Conservation (phyloP, 805 yeast genomes). For the Monosporozyma solicola region DNA sequence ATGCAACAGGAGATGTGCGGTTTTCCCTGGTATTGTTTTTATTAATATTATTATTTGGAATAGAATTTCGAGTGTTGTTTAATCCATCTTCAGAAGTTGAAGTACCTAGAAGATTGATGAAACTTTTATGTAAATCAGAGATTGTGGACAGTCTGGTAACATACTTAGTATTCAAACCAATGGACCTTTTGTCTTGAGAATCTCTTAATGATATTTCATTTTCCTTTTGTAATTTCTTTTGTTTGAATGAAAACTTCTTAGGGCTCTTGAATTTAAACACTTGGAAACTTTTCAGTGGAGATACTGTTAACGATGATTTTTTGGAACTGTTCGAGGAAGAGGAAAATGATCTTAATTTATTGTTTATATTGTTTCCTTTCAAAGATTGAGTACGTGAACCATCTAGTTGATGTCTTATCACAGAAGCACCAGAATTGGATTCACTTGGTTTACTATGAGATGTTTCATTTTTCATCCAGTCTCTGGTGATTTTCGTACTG, state of each 20-base stretch:
- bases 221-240: not conserved
- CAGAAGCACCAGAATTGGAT: slow-evolving; percentile 23
- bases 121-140: slow-evolving; percentile 23
- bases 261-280: slow-evolving; percentile 1
- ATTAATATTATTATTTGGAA: not conserved
- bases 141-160: slow-evolving; percentile 26
- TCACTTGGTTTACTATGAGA: not conserved
- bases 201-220: not conserved
- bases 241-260: not conserved
- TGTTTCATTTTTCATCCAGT: slow-evolving; percentile 9
- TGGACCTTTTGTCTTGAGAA: not conserved
- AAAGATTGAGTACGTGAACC: not conserved
- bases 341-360: not conserved
- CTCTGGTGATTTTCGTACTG: not conserved
- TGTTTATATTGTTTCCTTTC: not conserved
- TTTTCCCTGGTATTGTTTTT: not conserved
- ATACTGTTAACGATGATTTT: not conserved
- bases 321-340: not conserved
- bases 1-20: not conserved
- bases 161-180: slow-evolving; percentile 7
- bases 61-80: not conserved
- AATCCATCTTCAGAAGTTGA: not conserved
- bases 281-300: not conserved
- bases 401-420: slow-evolving; percentile 18
- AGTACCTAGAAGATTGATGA: slow-evolving; percentile 9